Conservation (phyloP, 2,329 filamentous ascomycete species). For the Monilinia aucupariae region DNA sequence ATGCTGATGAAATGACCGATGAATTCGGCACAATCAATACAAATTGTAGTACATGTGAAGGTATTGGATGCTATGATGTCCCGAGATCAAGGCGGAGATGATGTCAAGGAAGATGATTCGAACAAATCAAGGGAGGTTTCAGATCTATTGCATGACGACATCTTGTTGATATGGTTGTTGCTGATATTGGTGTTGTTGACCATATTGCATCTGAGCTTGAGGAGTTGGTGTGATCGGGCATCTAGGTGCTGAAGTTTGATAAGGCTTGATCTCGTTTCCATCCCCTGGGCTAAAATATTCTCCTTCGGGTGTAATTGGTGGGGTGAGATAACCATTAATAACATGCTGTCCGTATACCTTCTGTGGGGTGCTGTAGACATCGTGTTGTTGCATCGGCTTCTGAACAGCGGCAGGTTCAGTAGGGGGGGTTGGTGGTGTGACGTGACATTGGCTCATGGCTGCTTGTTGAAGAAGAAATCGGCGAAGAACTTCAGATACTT, state of each 20-base stretch:
- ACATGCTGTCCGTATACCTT: constrained; percentile 61
- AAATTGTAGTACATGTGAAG: constrained; percentile 18
- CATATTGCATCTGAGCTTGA: constrained; percentile 40
- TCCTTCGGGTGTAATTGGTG: constrained; percentile 77
- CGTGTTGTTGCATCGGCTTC: constrained; percentile 41
- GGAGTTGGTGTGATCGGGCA: constrained; percentile 61
- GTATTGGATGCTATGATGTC: constrained; percentile 7
- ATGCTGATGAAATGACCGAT: constrained; percentile 10
- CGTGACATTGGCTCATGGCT: constrained; percentile 46
- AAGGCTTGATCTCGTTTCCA: constrained; percentile 29
- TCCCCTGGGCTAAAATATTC: constrained; percentile 42
- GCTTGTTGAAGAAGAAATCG: constrained; percentile 61
- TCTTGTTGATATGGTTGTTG: constrained; percentile 40
- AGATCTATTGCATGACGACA: constrained; percentile 33
- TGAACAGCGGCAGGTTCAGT: constrained; percentile 43
- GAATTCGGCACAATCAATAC: constrained; percentile 17
- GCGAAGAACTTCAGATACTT: constrained; percentile 59
- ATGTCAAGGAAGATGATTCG: neutral
- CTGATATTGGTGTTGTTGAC: constrained; percentile 41
- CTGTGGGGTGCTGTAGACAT: constrained; percentile 68
- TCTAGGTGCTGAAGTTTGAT: constrained; percentile 35
- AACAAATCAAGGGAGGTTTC: neutral
- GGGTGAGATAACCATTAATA: constrained; percentile 73
- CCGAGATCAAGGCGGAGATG: constrained; percentile 4
- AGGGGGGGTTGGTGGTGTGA: constrained; percentile 58